Evolutionary conservation across 331 rosid species (phyloP).

Genomic region (Pyracantha coccinea): DNA sequence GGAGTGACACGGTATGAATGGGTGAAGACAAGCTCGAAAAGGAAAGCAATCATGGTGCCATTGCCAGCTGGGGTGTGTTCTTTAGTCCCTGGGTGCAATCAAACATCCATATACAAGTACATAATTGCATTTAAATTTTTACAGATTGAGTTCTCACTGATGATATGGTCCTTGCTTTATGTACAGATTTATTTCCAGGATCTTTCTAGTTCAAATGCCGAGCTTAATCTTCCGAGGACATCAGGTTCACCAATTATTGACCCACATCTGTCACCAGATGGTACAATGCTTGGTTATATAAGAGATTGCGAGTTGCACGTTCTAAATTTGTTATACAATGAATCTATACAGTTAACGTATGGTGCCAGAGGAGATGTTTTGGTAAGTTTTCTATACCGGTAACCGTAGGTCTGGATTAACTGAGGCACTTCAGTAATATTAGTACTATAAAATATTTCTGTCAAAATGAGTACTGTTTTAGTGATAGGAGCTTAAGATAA

Average conservation of each 20-base stretch:
- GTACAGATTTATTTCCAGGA: constrained; percentile 83
- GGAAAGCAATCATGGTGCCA: constrained; percentile 80
- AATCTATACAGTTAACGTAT: constrained; percentile 64
- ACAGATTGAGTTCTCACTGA: constrained; percentile 2
- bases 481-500: neutral
- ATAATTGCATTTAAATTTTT: neutral
- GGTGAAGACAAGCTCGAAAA: constrained; percentile 66
- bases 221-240: constrained; percentile 66
- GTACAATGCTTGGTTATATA: constrained; percentile 69
- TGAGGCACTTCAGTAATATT: neutral
- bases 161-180: constrained; percentile 14
- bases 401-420: neutral
- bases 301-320: constrained; percentile 73
- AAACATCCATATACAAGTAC: neutral
- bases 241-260: constrained; percentile 71
- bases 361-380: constrained; percentile 53
- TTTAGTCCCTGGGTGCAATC: constrained; percentile 4
- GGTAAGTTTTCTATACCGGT: constrained; percentile 38
- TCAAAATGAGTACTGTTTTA: neutral
- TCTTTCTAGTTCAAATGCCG: constrained; percentile 44
- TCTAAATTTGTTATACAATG: constrained; percentile 49
- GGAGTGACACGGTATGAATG: constrained; percentile 96
- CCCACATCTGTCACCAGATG: constrained; percentile 89
- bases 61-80: constrained; percentile 94
- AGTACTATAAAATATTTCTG: neutral